phyloP scores from a whole-genome alignment of 805 yeast species.

The Yamadazyma olivae region DNA sequence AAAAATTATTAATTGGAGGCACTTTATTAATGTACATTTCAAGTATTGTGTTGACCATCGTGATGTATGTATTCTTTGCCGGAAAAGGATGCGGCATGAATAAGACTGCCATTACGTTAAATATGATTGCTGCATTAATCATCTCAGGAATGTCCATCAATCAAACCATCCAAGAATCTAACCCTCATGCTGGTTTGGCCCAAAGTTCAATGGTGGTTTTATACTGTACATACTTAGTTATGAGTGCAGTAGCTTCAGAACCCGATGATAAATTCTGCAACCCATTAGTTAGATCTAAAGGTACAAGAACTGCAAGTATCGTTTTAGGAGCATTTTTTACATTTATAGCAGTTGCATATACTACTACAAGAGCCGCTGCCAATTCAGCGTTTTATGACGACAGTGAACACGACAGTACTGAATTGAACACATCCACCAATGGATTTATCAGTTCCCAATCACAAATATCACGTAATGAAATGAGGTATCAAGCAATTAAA shows the following conservation, averaged over 20 bases:
- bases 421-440: slow-evolving; percentile 34
- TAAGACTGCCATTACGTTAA: slow-evolving; percentile 79
- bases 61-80: slow-evolving; percentile 84
- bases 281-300: slow-evolving; percentile 84
- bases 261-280: slow-evolving; percentile 94
- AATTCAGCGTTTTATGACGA: slow-evolving; percentile 41
- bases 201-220: slow-evolving; percentile 95
- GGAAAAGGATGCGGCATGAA: slow-evolving; percentile 82
- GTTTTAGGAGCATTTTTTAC: slow-evolving; percentile 92
- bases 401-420: slow-evolving; percentile 12
- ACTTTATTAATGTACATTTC: slow-evolving; percentile 81
- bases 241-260: slow-evolving; percentile 93
- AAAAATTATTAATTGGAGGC: slow-evolving; percentile 76
- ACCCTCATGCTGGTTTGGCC: slow-evolving; percentile 94
- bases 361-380: slow-evolving; percentile 96
- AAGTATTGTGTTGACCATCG: slow-evolving; percentile 64
- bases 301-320: slow-evolving; percentile 86
- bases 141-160: slow-evolving; percentile 72
- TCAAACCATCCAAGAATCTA: slow-evolving; percentile 83
- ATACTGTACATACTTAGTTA: slow-evolving; percentile 85
- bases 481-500: slow-evolving; percentile 82
- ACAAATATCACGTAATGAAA: slow-evolving; percentile 50
- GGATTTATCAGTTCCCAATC: slow-evolving; percentile 49
- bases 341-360: slow-evolving; percentile 91
- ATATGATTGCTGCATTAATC: slow-evolving; percentile 60